Evolutionary conservation across 2,329 filamentous ascomycete genomes (phyloP).

Genomic region (Calonectria fujianensis): DNA sequence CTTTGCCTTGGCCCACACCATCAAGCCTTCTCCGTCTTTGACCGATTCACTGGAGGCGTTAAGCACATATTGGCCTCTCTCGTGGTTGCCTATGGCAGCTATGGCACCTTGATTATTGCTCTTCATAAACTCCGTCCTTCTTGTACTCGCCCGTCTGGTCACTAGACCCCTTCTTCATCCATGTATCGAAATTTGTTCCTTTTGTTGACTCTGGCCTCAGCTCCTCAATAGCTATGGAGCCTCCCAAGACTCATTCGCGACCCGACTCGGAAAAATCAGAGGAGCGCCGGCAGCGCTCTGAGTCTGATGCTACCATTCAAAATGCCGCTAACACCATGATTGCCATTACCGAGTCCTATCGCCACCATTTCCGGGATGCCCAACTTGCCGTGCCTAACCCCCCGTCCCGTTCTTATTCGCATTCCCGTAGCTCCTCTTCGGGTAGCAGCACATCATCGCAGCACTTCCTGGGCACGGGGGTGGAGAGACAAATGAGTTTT

Average conservation of each 20-base stretch:
- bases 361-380: conserved; percentile 49
- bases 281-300: conserved; percentile 43
- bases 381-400: conserved; percentile 44
- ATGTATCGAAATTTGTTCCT: conserved; percentile 14
- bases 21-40: conserved; percentile 22
- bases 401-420: conserved; percentile 50
- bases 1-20: conserved; percentile 17
- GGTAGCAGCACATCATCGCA: conserved; percentile 49
- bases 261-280: conserved; percentile 52
- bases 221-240: conserved; percentile 48
- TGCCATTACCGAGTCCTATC: conserved; percentile 54
- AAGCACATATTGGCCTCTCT: conserved; percentile 23
- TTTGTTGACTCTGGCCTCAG: conserved; percentile 42
- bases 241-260: conserved; percentile 42
- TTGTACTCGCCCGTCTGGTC: background rate
- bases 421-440: conserved; percentile 50
- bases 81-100: conserved; percentile 27
- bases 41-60: conserved; percentile 39
- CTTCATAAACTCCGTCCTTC: conserved; percentile 2
- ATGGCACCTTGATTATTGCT: conserved; percentile 6
- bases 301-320: conserved; percentile 46
- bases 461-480: conserved; percentile 43
- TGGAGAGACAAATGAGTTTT: conserved; percentile 47
- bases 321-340: conserved; percentile 53
- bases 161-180: background rate